phyloP scores from a whole-genome alignment of 23 red algal genomes.

The Gracilariopsis chorda region DNA sequence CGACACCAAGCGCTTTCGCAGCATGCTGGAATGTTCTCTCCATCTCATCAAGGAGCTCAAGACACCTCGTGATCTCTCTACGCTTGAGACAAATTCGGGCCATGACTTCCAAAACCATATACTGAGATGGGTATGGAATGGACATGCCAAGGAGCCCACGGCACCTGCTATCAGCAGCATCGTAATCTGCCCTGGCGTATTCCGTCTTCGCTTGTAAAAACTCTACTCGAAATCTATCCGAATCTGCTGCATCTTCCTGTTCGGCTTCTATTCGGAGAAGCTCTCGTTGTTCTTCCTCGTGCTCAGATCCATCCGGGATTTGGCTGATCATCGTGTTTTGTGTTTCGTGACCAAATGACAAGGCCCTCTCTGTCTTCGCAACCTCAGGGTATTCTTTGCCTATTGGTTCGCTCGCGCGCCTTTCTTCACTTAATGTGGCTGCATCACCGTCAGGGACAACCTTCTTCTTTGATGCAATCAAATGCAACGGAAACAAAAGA shows the following conservation, averaged over 20 bases:
- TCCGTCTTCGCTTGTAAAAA: conserved; percentile 41
- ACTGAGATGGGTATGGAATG: conserved; percentile 29
- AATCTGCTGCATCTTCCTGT: conserved; percentile 46
- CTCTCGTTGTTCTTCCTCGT: conserved; percentile 55
- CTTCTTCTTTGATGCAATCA: neutral
- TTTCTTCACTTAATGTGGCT: neutral
- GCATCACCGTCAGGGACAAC: neutral
- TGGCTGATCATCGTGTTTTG: neutral
- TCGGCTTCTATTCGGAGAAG: conserved; percentile 59
- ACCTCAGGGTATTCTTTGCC: neutral
- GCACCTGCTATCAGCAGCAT: conserved; percentile 15
- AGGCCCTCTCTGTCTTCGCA: neutral
- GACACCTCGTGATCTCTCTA: conserved; percentile 53
- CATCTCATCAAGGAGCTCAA: conserved; percentile 60
- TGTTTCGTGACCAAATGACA: conserved; percentile 10
- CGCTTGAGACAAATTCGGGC: conserved; percentile 65
- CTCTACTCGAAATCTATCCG: conserved; percentile 58
- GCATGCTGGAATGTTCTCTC: conserved; percentile 42
- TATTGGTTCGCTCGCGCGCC: neutral
- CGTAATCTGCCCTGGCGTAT: conserved; percentile 19
- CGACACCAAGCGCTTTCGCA: neutral
- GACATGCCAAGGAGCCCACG: conserved; percentile 39
- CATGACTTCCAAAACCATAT: conserved; percentile 52
- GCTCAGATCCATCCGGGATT: neutral
- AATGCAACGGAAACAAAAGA: conserved; percentile 1